These are phyloP conservation scores for Euphrasia arctica DNA, from an alignment of 305 asterid genomes.

Conservation along the genomic window DNA sequence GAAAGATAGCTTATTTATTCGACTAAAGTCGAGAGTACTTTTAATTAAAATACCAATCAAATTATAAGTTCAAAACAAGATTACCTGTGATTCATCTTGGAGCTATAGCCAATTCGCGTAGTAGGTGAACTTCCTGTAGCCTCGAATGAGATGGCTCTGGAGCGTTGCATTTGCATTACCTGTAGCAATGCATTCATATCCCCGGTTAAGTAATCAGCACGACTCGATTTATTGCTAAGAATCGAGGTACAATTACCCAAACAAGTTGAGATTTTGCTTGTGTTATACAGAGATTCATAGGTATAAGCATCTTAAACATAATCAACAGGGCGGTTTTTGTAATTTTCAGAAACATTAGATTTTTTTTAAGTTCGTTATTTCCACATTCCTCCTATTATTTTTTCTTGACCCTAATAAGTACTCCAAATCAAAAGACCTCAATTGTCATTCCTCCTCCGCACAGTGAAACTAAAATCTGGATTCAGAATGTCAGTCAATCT, in stretches of 20 bases:
- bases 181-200: conserved; percentile 42
- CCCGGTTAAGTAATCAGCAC: conserved; percentile 56
- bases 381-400: no score
- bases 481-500: no score
- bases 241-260: no score
- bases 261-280: no score
- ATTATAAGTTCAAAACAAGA: neutral
- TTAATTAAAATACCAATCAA: no score
- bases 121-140: conserved; percentile 41
- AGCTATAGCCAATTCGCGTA: no score
- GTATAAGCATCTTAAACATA: neutral
- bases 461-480: no score
- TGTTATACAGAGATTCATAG: no score
- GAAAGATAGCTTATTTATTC: no score
- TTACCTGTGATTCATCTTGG: no score
- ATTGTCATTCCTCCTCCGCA: no score
- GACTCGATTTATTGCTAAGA: conserved; percentile 38
- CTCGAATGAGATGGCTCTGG: conserved; percentile 65
- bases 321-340: neutral
- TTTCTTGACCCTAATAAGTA: conserved; percentile 16
- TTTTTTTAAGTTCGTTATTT: neutral
- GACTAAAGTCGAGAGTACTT: no score
- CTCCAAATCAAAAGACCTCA: conserved; percentile 44
- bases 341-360: neutral
- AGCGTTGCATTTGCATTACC: conserved; percentile 38